Conservation (phyloP, 139 green algal genomes). For the Diplosphaera chodatii region DNA sequence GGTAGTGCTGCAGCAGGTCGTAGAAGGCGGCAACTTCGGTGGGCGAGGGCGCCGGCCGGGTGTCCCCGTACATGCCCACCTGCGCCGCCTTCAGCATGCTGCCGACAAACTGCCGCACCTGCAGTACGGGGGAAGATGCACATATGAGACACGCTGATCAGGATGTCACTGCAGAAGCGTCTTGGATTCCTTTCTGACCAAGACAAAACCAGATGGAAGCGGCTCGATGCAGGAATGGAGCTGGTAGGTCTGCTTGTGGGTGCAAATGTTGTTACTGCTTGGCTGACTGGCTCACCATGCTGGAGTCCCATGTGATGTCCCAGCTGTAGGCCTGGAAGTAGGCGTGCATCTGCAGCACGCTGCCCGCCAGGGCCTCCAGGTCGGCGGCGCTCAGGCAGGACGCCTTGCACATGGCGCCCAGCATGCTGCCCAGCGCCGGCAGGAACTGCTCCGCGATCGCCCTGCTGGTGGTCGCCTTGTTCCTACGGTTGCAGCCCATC, state of each 20-base stretch:
- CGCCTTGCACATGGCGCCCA: constrained; percentile 6
- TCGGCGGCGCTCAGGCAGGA: constrained; percentile 10
- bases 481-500: no score
- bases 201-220: no score
- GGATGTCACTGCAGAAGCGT: no score
- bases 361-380: background rate
- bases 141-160: no score
- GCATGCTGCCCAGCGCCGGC: constrained; percentile 4
- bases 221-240: no score
- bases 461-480: background rate
- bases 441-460: constrained; percentile 7
- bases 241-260: no score
- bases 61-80: no score
- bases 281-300: background rate
- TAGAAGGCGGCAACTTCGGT: constrained; percentile 2
- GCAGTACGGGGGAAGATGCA: no score
- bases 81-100: background rate
- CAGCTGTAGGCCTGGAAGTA: constrained; percentile 10
- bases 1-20: constrained; percentile 10
- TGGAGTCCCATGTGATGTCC: constrained; percentile 9
- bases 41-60: background rate
- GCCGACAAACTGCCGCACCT: background rate
- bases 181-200: no score
- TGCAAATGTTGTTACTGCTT: no score
- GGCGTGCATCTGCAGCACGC: constrained; percentile 5